These are phyloP conservation scores for Pascua sp. DNA, from an alignment of 1,284 basidiomycete species.

Conservation along the genomic window DNA sequence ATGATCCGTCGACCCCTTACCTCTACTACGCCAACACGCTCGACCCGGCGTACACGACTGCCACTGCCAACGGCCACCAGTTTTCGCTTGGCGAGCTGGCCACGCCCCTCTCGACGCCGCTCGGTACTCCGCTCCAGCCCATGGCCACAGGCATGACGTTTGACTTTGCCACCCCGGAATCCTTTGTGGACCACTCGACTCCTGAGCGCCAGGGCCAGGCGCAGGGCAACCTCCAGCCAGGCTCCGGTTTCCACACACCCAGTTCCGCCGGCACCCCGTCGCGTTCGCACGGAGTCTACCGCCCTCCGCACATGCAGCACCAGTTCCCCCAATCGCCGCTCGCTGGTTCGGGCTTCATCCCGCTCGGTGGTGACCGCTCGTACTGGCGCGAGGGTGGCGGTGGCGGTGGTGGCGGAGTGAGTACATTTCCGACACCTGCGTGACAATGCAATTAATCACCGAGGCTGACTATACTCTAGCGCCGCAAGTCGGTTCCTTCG, in stretches of 20 bases:
- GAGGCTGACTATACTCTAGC: too few relatives aligned
- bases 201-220: neutral
- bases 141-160: neutral
- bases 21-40: conserved; percentile 13
- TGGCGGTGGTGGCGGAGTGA: too few relatives aligned
- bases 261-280: neutral
- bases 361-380: neutral
- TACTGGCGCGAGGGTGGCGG: too few relatives aligned
- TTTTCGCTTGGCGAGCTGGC: neutral
- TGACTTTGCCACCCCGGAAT: neutral
- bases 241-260: too few relatives aligned
- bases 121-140: conserved; percentile 9
- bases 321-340: conserved; percentile 4
- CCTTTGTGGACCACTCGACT: conserved; percentile 1
- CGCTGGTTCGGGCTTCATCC: conserved; percentile 3
- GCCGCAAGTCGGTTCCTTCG: too few relatives aligned
- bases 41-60: conserved; percentile 1
- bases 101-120: conserved; percentile 2
- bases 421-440: too few relatives aligned
- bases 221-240: too few relatives aligned
- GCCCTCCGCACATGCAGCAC: conserved; percentile 11
- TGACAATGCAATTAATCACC: too few relatives aligned
- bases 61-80: neutral
- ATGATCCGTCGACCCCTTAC: conserved; percentile 5
- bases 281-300: conserved; percentile 3